Evolutionary conservation across 345 rosid genomes (phyloP), one percentile per base, ranked within the genome.

Genomic region (thale cress (Arabidopsis thaliana)): DNA sequence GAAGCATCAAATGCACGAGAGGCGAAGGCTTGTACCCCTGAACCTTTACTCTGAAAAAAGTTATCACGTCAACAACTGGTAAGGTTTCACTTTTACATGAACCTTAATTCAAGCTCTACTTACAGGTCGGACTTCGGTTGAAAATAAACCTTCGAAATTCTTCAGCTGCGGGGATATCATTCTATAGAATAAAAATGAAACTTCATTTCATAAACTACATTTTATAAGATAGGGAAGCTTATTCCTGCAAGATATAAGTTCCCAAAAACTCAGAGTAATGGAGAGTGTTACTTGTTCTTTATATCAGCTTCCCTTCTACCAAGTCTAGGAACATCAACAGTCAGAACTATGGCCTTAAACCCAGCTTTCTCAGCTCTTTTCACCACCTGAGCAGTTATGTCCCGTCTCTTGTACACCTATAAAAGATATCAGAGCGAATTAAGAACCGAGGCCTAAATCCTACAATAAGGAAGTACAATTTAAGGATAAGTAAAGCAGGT

Each of bases 261-360:
- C 24, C 9, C 11, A 22, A 59, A 23, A 46, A 4, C 4, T 42
- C 4, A 38, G 34, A 66, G 25, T 30, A 14, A 28, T 2, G 32
- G 4, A 28, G 32, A 28, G 4, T 28, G 32, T 65, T 59, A 91
- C 96, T 83, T 89, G 81, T 91, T 94, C 85, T 84, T 94, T 56
- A 94, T 89, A 86, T 87, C 95, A 16, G 93, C 87, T 82, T 94
- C 96, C 78, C 95, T 89, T 79, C 91, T 78, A 36, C 98, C 98
- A 49, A 88, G 84, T 78, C 82, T 85, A 40, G 98, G 98, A 81
- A 73, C 73, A 88, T 94, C 97, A n/a, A 80, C 95, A 20, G 97
- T 94, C 28, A 93, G 76, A 59, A 93, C 94, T 46, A 91, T 84
- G 52, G 98, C 98, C 82, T 85, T 87, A 74, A 76, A 91, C 44